Percentiles rank a stretch among this genome's conserved stretches.
Evolutionary conservation across 2,329 filamentous ascomycete genomes (phyloP).

Genomic region (Apiospora hydei): DNA sequence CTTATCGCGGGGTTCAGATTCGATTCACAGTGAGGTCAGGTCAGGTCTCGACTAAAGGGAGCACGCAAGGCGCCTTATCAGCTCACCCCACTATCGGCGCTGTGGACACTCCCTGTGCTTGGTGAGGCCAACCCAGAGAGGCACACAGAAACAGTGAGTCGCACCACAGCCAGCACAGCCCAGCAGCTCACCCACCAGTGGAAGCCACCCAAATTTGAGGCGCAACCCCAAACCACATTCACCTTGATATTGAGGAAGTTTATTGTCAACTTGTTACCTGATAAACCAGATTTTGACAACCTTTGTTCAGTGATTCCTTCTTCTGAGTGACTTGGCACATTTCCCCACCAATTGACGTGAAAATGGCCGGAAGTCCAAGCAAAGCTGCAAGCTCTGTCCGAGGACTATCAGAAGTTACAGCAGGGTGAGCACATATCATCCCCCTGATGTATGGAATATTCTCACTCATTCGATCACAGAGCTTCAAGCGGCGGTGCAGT

Average conservation of each 20-base stretch:
- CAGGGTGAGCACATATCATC: constrained; percentile 63
- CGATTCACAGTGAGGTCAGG: not conserved
- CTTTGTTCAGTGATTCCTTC: not conserved
- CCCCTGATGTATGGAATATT: not conserved
- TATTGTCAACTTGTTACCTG: not conserved
- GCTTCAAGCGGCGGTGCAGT: constrained; percentile 76
- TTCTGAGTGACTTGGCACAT: not conserved
- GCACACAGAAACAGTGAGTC: not conserved
- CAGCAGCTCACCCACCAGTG: not conserved
- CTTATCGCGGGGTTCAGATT: constrained; percentile 20
- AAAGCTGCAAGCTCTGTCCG: constrained; percentile 80
- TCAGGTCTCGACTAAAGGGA: not conserved
- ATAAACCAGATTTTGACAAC: not conserved
- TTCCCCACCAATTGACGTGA: not conserved
- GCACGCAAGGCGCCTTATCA: not conserved
- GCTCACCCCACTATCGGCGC: not conserved
- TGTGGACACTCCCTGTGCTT: not conserved
- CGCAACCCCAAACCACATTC: not conserved
- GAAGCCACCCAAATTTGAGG: constrained; percentile 17
- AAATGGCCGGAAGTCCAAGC: constrained; percentile 79
- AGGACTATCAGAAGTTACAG: constrained; percentile 88
- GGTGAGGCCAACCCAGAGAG: not conserved
- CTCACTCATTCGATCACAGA: constrained; percentile 59
- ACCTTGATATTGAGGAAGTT: not conserved
- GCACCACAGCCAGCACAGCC: constrained; percentile 9